phyloP scores from a whole-genome alignment of 306 rosid species.

The Rosa lucieae region DNA sequence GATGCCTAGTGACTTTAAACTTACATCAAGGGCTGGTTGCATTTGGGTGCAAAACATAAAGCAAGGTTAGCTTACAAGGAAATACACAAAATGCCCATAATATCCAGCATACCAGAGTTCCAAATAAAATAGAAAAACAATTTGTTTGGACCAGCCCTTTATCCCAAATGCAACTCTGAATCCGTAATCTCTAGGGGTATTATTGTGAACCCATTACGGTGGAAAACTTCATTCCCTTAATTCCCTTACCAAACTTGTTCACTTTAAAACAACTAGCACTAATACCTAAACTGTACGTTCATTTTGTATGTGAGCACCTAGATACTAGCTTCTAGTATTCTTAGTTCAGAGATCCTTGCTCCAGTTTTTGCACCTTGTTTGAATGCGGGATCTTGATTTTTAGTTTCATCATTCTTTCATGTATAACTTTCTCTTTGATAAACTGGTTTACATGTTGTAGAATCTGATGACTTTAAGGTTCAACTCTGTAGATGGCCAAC shows the following conservation, averaged over 20 bases:
- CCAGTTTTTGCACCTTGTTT: background rate
- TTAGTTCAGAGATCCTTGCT: background rate
- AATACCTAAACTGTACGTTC: background rate
- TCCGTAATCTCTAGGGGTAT: background rate
- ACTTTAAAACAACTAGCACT: background rate
- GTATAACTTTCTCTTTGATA: background rate
- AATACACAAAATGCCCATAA: background rate
- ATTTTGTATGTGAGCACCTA: background rate
- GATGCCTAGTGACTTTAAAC: background rate
- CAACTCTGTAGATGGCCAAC: background rate
- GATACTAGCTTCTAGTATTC: background rate
- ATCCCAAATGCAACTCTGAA: background rate
- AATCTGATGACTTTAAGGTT: background rate
- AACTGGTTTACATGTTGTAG: background rate
- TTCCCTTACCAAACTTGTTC: background rate
- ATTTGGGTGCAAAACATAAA: background rate
- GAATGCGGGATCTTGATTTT: background rate
- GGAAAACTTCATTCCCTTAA: background rate
- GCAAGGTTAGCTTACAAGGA: background rate
- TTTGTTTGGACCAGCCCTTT: background rate
- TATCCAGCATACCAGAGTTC: background rate
- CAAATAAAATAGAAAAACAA: background rate
- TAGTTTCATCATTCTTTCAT: background rate
- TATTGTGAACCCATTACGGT: background rate
- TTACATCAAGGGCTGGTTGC: background rate